A percentile compares a stretch with the other conserved stretches of the same genome.
Conservation (phyloP, 768 basidiomycete species). For the Hericium erinaceus region DNA sequence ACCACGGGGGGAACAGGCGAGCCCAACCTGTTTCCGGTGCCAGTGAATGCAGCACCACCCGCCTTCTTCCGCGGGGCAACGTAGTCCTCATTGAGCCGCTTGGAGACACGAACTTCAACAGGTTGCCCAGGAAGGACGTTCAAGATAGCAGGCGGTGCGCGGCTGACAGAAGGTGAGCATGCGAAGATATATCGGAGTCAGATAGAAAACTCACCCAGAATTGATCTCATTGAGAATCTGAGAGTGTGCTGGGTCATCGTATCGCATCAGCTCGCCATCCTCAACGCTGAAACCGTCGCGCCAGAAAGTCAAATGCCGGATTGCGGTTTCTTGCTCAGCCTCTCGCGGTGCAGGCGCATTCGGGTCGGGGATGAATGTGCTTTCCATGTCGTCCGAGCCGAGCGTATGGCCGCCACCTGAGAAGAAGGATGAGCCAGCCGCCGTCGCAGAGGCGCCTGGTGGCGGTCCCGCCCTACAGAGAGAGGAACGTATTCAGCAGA, state of each 20-base stretch:
- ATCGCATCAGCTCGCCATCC: slow-evolving; percentile 76
- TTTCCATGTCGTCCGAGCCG: slow-evolving; percentile 85
- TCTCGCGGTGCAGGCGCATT: slow-evolving; percentile 26
- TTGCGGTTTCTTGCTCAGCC: slow-evolving; percentile 44
- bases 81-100: slow-evolving; percentile 66
- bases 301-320: slow-evolving; percentile 86
- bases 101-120: slow-evolving; percentile 73
- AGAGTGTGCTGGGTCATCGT: slow-evolving; percentile 69
- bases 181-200: not conserved
- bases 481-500: not conserved
- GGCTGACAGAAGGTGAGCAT: slow-evolving; percentile 29
- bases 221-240: slow-evolving; percentile 69
- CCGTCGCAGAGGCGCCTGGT: slow-evolving; percentile 2
- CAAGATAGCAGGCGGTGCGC: slow-evolving; percentile 70
- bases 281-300: slow-evolving; percentile 87
- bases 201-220: slow-evolving; percentile 45
- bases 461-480: not conserved
- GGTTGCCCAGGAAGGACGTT: slow-evolving; percentile 69
- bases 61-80: slow-evolving; percentile 35
- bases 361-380: slow-evolving; percentile 69
- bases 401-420: slow-evolving; percentile 73
- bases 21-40: slow-evolving; percentile 75
- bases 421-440: slow-evolving; percentile 33
- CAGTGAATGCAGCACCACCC: slow-evolving; percentile 46
- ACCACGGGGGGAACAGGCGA: slow-evolving; percentile 49